These are phyloP conservation scores for Podospora fimiseda DNA, from an alignment of 495 filamentous ascomycete species.

Conservation along the genomic window DNA sequence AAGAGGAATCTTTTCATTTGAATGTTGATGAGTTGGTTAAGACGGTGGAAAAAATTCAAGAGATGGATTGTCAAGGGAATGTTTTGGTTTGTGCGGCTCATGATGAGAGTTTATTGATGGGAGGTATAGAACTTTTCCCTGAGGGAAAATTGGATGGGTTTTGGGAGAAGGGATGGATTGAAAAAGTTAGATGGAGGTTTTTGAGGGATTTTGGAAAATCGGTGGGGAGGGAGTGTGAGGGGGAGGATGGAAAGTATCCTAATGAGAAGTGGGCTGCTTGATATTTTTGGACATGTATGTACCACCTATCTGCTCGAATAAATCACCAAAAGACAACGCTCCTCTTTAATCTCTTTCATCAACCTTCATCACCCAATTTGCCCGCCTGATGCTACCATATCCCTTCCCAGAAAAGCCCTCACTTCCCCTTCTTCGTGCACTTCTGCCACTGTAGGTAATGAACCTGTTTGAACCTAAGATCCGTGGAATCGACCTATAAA, in stretches of 20 bases:
- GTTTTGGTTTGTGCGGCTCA: conserved; percentile 50
- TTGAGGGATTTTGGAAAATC: conserved; percentile 47
- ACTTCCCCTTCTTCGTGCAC: conserved; percentile 24
- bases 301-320: no score
- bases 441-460: conserved; percentile 29
- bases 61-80: conserved; percentile 46
- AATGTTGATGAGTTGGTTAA: conserved; percentile 24
- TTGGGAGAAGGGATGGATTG: conserved; percentile 45
- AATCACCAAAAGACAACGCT: no score
- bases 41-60: conserved; percentile 40
- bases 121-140: conserved; percentile 48
- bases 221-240: conserved; percentile 23
- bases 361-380: no score
- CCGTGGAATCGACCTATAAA: conserved; percentile 28
- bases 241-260: neutral
- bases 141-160: conserved; percentile 41
- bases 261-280: neutral
- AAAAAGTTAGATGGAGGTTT: conserved; percentile 48
- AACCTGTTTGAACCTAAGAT: conserved; percentile 27
- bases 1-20: conserved; percentile 12
- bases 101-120: conserved; percentile 40
- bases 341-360: no score
- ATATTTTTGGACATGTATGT: no score
- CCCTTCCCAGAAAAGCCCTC: no score
- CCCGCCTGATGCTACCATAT: no score